Base-by-base conservation (phyloP, 768 basidiomycete species). In the Lepiota brunneoincarnata region DNA sequence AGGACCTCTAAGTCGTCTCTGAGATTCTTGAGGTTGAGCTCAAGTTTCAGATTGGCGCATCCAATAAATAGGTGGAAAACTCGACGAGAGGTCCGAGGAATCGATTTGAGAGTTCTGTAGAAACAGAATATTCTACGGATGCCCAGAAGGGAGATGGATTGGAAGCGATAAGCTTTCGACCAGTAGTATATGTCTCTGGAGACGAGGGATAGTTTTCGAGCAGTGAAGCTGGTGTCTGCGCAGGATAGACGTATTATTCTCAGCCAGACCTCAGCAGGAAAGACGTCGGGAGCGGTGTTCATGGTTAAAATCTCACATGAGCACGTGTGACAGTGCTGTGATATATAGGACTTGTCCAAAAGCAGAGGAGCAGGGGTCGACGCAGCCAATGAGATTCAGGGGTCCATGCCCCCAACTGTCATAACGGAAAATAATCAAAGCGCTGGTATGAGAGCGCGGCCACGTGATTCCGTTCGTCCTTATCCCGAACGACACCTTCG, bases 181-280 rank as follows among this genome's bases (percentile, higher is more conserved):
- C 77, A 64, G 18, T 72, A 61, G 35, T 66, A 59, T 55, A 77
- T 71, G 49, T 76, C 74, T 43, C 56, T 67, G 0, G 77, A 79
- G 3, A 75, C 74, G 6, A 63, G 57, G 49, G 63, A 66, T 17
- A 81, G 65, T 0, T 73, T 61, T 35, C 66, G 68, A 44, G 72
- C 68, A 0, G 74, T 68, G 15, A 52, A 31, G 0, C 75, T 75
- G 34, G 73, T 74, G 54, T 75, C 73, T 7, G 63, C 50, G 57
- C 76, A 77, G 9, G 72, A 71, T 0, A 76, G 58, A 43, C 73
- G 64, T 55, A 68, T 74, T 45, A 80, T 76, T 51, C 73, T 71
- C 7, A 72, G 66, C 49, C 73, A 72, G 14, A 80, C 63, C 62
- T 80, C 78, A 34, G 70, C 64, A 12, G 78, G 78, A 43, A 71